phyloP scores from a whole-genome alignment of 768 basidiomycete species.

The Naganishia antarctica region DNA sequence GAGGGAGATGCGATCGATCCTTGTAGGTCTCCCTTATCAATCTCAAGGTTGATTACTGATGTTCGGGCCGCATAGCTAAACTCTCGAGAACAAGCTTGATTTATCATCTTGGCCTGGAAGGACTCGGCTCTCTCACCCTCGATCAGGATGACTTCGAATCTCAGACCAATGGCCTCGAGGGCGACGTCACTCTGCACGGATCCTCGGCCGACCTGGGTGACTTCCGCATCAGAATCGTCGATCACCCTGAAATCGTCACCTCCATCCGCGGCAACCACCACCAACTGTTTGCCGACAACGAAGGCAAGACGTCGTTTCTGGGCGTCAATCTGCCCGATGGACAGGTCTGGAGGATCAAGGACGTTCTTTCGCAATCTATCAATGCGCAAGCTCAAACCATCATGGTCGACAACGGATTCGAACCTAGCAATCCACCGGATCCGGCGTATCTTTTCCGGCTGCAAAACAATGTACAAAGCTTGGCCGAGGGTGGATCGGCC shows the following conservation, averaged over 20 bases:
- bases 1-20: slow-evolving; percentile 33
- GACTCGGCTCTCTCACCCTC: slow-evolving; percentile 62
- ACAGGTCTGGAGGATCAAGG: slow-evolving; percentile 79
- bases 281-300: slow-evolving; percentile 58
- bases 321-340: slow-evolving; percentile 62
- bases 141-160: background rate
- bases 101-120: slow-evolving; percentile 84
- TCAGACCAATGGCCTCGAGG: slow-evolving; percentile 63
- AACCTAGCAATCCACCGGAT: slow-evolving; percentile 57
- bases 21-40: slow-evolving; percentile 62
- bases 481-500: slow-evolving; percentile 46
- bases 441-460: slow-evolving; percentile 74
- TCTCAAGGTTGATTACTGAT: slow-evolving; percentile 54
- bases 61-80: slow-evolving; percentile 33
- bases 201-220: slow-evolving; percentile 72
- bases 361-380: slow-evolving; percentile 61
- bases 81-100: slow-evolving; percentile 69
- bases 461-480: slow-evolving; percentile 61
- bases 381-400: slow-evolving; percentile 58
- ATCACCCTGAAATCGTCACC: slow-evolving; percentile 52
- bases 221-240: slow-evolving; percentile 71
- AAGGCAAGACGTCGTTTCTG: slow-evolving; percentile 67
- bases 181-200: slow-evolving; percentile 66
- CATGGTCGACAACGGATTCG: slow-evolving; percentile 54
- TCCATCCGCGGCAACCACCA: slow-evolving; percentile 56